Base-by-base conservation (phyloP, 169 alveolate species). In the Theileria sp. region DNA sequence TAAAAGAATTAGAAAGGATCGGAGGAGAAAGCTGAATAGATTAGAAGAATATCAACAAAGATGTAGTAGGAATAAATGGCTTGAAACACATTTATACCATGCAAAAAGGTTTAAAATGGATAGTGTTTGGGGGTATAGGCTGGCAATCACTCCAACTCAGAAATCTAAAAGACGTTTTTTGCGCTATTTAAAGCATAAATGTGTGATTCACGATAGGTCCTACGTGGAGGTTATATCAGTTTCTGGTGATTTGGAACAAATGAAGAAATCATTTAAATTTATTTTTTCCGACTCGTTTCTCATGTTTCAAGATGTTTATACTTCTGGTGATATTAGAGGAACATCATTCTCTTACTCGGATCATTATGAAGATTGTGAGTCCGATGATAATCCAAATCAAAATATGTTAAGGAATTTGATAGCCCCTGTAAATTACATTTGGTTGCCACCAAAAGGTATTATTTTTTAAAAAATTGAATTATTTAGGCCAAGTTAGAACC, bases 81-180 rank as follows among this genome's bases (percentile, higher is more conserved):
- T 95, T 73, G 96, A 93, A 79, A 95, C 98, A 32, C 99, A 96
- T 85, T 30, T 95, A 3, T 96, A 94, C 92, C 98, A 96, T 86
- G 96, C 97, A 13, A 96, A 95, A 80, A 91, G 98, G 68, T 95
- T 96, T 91, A 87, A 91, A 64, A 96, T 96, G 98, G 86, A 73
- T 21, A 82, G 79, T 34, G 74, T 91, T 34, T 95, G 96, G 95
- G 98, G 98, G 6, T 94, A 86, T 87, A 92, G 95, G 72, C 69
- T 96, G 50, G 96, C 98, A 12, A 25, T 58, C 8, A 13, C 82
- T 0, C 49, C 90, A 10, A 50, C 87, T 15, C 90, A 77, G 66
- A 84, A 84, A 73, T 84, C 86, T 49, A 68, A 74, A 21, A 36
- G 90, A 13, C 68, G 84, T 7, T 72, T 76, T 30, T 21, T 77